phyloP scores from a whole-genome alignment of 805 yeast genomes.

The Wickerhamiella vanderwaltii region DNA sequence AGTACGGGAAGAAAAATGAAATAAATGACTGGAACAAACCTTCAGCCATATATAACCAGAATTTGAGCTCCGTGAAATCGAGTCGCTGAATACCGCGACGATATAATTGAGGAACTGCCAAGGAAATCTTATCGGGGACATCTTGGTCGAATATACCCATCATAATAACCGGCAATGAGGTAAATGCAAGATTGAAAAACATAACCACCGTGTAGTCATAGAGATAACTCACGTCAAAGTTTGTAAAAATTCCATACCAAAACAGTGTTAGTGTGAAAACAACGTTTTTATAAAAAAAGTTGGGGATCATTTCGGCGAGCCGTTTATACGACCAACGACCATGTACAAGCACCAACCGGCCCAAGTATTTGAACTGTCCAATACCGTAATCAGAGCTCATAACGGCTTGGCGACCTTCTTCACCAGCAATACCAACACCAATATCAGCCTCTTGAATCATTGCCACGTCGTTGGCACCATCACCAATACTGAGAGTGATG shows the following conservation, averaged over 20 bases:
- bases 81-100: constrained; percentile 50
- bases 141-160: constrained; percentile 69
- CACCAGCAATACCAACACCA: constrained; percentile 80
- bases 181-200: constrained; percentile 69
- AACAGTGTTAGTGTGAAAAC: constrained; percentile 61
- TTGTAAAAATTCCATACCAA: constrained; percentile 60
- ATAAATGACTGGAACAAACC: constrained; percentile 63
- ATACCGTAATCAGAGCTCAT: constrained; percentile 78
- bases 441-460: constrained; percentile 81
- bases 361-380: constrained; percentile 63
- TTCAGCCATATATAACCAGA: constrained; percentile 51
- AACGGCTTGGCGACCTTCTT: constrained; percentile 77
- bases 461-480: constrained; percentile 79
- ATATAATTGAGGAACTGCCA: constrained; percentile 60
- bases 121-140: constrained; percentile 49
- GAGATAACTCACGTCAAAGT: constrained; percentile 65
- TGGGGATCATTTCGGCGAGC: constrained; percentile 64
- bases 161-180: constrained; percentile 65
- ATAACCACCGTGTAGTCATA: constrained; percentile 68
- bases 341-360: constrained; percentile 56
- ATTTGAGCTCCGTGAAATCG: constrained; percentile 51
- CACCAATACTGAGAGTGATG: constrained; percentile 73
- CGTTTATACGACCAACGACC: constrained; percentile 78
- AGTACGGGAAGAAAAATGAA: constrained; percentile 56
- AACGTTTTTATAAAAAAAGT: constrained; percentile 66